A percentile compares a stretch with the other conserved stretches of the same genome.
Evolutionary conservation across 805 yeast species (phyloP).

Genomic region (Yamadazyma scolyti): DNA sequence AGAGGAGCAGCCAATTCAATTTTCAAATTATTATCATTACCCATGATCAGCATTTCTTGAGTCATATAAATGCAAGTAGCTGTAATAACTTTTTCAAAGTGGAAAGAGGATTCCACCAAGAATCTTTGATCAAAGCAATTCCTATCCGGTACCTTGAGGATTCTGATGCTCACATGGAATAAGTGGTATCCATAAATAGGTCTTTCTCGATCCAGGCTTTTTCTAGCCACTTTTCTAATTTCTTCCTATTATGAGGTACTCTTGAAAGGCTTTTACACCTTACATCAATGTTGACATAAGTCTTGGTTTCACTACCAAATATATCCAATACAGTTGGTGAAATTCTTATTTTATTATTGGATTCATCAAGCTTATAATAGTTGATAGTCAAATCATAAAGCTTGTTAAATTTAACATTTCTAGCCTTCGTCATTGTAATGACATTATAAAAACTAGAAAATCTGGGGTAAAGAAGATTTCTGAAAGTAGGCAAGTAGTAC

Average conservation of each 20-base stretch:
- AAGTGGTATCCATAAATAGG: no score
- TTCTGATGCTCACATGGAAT: slow-evolving; percentile 13
- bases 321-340: slow-evolving; percentile 30
- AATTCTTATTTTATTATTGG: slow-evolving; percentile 3
- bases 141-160: slow-evolving; percentile 39
- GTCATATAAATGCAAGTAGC: slow-evolving; percentile 81
- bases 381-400: slow-evolving; percentile 56
- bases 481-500: slow-evolving; percentile 57
- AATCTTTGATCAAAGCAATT: slow-evolving; percentile 62
- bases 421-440: slow-evolving; percentile 36
- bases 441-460: slow-evolving; percentile 55
- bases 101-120: slow-evolving; percentile 74
- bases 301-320: slow-evolving; percentile 24
- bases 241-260: slow-evolving; percentile 50
- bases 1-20: slow-evolving; percentile 74
- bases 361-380: slow-evolving; percentile 22
- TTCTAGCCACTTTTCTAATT: slow-evolving; percentile 75
- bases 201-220: slow-evolving; percentile 71
- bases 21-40: slow-evolving; percentile 95
- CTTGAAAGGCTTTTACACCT: slow-evolving; percentile 43
- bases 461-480: slow-evolving; percentile 73
- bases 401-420: slow-evolving; percentile 33
- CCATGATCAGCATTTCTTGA: slow-evolving; percentile 89
- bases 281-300: slow-evolving; percentile 44
- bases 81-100: slow-evolving; percentile 86